Evolutionary conservation across 202 grass and related monocot genomes (phyloP), one percentile per base, ranked within the genome.

Genomic region (Brachypodium distachyon): DNA sequence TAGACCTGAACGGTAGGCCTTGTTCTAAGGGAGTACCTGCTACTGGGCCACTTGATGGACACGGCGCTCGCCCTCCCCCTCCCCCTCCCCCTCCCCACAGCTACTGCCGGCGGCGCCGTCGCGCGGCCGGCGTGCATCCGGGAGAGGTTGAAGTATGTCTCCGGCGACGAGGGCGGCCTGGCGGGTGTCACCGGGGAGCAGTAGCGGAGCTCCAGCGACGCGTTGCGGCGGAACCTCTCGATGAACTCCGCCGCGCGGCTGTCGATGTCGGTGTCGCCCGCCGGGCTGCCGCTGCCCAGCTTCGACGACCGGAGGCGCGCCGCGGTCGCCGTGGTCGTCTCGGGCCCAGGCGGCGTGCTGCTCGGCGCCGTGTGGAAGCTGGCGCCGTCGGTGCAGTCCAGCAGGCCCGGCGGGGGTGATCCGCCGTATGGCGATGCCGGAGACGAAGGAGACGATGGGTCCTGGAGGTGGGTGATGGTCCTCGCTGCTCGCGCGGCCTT

Each of bases 21-120:
- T 21, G 25, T 27, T n/a, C 41, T 18, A 13, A 18, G 66, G n/a
- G n/a, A n/a, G 43, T 47, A 2, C 22, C 5, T 9, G 8, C 25
- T n/a, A 3, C 23, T 61, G 9, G 51, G 72, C 72, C 72, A 75
- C 54, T 75, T 75, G 54, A 75, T 59, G 23, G 37, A 57, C 38
- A 5, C 2, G 12, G 21, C 29, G 0, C 4, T 48, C 17, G 46
- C 63, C 1, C 66, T 27, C 25, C 2, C 22, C 66, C 7, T 11
- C 37, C 7, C 64, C 26, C 21, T n/a, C n/a, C n/a, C n/a, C n/a
- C n/a, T n/a, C n/a, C 61, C 21, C 28, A 39, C n/a, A n/a, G n/a
- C n/a, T n/a, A n/a, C n/a, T n/a, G n/a, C n/a, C n/a, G 51, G 14
- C 16, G 8, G 32, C 29, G 61, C 34, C 38, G 12, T 33, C 51